Evolutionary conservation across 768 basidiomycete species (phyloP).

Genomic region (Naganishia friedmannii): DNA sequence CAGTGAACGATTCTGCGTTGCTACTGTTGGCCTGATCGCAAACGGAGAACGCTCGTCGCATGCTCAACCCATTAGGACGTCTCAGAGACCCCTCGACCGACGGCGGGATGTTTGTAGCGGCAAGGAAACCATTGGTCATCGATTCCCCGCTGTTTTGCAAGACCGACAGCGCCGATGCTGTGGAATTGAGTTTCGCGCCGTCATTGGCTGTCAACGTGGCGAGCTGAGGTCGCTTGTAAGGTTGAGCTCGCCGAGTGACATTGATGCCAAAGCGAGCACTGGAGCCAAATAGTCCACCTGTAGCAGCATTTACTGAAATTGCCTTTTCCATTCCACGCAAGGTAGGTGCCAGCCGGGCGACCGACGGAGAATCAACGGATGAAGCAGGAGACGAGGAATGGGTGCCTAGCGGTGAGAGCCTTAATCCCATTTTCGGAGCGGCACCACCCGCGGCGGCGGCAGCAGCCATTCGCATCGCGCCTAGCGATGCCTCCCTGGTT

Average conservation of each 20-base stretch:
- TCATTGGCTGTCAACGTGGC: slow-evolving; percentile 32
- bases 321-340: slow-evolving; percentile 39
- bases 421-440: not conserved
- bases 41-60: slow-evolving; percentile 50
- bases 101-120: not conserved
- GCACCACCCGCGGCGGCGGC: slow-evolving; percentile 33
- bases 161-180: slow-evolving; percentile 42
- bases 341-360: slow-evolving; percentile 39
- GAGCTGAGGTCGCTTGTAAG: slow-evolving; percentile 46
- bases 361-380: slow-evolving; percentile 45
- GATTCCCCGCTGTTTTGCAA: slow-evolving; percentile 33
- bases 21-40: slow-evolving; percentile 47
- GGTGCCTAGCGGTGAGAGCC: not conserved
- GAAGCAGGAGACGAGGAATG: slow-evolving; percentile 44
- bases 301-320: slow-evolving; percentile 31
- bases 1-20: slow-evolving; percentile 43
- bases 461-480: slow-evolving; percentile 17
- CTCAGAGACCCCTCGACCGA: slow-evolving; percentile 10
- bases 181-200: slow-evolving; percentile 22
- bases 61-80: slow-evolving; percentile 37
- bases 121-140: slow-evolving; percentile 21
- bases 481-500: not conserved
- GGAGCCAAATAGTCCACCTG: slow-evolving; percentile 41
- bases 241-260: slow-evolving; percentile 36
- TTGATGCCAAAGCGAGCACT: slow-evolving; percentile 33